Evolutionary conservation across 164 flowering plant genomes (phyloP).

Genomic region (Hamamelis virginiana): DNA sequence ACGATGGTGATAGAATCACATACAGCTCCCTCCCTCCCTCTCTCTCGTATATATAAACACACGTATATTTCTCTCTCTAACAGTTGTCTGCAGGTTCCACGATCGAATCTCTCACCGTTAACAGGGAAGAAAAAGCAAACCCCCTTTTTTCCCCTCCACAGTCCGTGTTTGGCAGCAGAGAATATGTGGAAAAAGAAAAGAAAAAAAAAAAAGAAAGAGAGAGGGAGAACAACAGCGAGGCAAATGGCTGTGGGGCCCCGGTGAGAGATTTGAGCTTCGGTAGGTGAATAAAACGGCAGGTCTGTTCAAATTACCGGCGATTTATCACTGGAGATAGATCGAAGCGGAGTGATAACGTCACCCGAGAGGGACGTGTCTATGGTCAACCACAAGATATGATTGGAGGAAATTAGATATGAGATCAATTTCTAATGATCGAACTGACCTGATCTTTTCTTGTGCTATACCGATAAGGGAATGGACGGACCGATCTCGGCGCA

Average conservation of each 20-base stretch:
- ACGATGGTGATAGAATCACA: constrained; percentile 1
- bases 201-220: neutral
- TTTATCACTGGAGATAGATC: neutral
- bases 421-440: too few relatives aligned
- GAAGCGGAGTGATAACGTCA: neutral
- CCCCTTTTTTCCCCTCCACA: neutral
- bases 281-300: constrained; percentile 2
- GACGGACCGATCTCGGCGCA: too few relatives aligned
- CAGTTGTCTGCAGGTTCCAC: neutral
- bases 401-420: too few relatives aligned
- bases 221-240: neutral
- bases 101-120: neutral
- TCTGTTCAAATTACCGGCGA: neutral
- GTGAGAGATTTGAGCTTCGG: neutral
- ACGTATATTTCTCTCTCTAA: too few relatives aligned
- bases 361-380: neutral
- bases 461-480: too few relatives aligned
- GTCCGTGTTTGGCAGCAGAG: neutral
- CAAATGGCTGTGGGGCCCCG: neutral
- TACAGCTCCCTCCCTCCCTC: neutral
- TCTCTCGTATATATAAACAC: too few relatives aligned
- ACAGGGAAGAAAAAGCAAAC: neutral
- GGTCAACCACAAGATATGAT: neutral
- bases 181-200: neutral
- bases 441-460: too few relatives aligned